Evolutionary conservation across 306 rosid genomes (phyloP).

Genomic region (Dryas octopetala): DNA sequence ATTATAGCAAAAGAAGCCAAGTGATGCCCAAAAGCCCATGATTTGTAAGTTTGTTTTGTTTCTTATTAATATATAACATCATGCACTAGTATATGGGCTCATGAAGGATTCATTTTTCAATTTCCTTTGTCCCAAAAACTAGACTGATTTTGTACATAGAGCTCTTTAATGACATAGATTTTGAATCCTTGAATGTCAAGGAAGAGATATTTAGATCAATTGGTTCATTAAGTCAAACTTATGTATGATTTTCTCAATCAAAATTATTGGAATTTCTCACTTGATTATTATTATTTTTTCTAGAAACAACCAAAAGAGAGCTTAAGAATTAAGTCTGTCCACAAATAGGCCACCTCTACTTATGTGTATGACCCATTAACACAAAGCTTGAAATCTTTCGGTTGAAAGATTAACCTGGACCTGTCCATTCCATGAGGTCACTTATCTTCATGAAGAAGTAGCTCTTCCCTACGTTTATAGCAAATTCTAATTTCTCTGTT

Average conservation of each 20-base stretch:
- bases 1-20: background rate
- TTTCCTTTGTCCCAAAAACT: background rate
- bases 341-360: background rate
- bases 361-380: background rate
- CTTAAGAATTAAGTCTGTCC: background rate
- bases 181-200: background rate
- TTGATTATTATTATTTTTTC: no score
- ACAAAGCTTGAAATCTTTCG: background rate
- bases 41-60: background rate
- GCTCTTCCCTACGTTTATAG: slow-evolving; percentile 9
- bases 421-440: background rate
- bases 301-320: background rate
- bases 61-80: background rate
- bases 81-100: background rate
- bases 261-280: background rate
- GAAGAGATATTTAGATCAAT: background rate
- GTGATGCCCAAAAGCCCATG: slow-evolving; percentile 18
- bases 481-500: slow-evolving; percentile 7
- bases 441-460: background rate
- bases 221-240: background rate
- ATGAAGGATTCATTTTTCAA: background rate
- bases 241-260: background rate
- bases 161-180: background rate
- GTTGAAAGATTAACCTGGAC: background rate
- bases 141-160: background rate